Percentiles rank a stretch among this genome's conserved stretches.
These are phyloP conservation scores for Gossypium arboreum DNA, from an alignment of 345 rosid genomes.

Conservation along the genomic window DNA sequence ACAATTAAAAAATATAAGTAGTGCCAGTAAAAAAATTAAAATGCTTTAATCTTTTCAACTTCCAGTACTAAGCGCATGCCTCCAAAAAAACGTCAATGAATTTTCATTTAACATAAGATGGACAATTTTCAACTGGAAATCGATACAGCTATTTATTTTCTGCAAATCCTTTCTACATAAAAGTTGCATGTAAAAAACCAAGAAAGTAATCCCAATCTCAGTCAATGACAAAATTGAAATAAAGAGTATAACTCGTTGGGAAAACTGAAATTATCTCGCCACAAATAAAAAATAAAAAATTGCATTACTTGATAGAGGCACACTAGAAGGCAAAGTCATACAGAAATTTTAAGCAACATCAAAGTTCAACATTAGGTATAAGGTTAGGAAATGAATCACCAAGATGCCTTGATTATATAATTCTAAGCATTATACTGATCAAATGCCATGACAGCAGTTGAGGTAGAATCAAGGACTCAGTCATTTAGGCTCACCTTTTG, in stretches of 20 bases:
- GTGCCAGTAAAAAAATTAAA: not conserved
- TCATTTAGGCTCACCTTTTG: not conserved
- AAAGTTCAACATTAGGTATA: not conserved
- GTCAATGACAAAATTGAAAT: too few species aligned
- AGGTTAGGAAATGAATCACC: not conserved
- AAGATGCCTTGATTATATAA: not conserved
- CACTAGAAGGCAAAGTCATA: not conserved
- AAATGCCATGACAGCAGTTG: not conserved
- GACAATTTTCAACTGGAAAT: not conserved
- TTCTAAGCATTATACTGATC: not conserved
- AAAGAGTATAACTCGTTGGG: too few species aligned
- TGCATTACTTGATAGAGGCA: not conserved
- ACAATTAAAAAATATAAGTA: slow-evolving; percentile 2
- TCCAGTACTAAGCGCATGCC: not conserved
- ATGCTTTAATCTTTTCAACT: not conserved
- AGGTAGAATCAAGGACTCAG: not conserved
- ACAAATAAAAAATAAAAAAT: not conserved
- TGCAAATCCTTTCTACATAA: not conserved
- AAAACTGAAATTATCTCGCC: too few species aligned
- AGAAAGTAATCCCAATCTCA: not conserved
- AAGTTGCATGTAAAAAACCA: not conserved
- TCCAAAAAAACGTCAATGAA: not conserved
- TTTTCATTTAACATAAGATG: not conserved
- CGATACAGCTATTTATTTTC: not conserved
- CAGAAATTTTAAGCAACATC: not conserved